Conservation (phyloP, 768 basidiomycete genomes). For the Scleroderma bovista region DNA sequence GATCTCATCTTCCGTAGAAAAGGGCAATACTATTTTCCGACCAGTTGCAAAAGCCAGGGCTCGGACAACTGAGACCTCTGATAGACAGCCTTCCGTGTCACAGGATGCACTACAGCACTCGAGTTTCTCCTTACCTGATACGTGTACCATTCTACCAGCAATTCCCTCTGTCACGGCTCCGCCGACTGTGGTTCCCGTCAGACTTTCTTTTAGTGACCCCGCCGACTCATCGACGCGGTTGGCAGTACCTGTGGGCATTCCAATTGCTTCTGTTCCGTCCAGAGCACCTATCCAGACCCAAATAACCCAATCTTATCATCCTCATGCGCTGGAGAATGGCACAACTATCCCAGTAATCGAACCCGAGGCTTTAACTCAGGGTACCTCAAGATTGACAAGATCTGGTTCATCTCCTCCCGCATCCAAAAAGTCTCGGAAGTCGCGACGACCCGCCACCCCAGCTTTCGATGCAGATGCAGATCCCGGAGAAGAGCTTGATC, state of each 20-base stretch:
- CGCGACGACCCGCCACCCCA: slow-evolving; percentile 45
- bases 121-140: slow-evolving; percentile 1
- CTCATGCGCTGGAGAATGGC: not conserved
- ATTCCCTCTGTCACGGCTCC: not conserved
- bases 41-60: slow-evolving; percentile 57
- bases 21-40: slow-evolving; percentile 63
- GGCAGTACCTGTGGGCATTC: slow-evolving; percentile 8
- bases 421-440: slow-evolving; percentile 31
- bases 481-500: slow-evolving; percentile 75
- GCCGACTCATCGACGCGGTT: slow-evolving; percentile 3
- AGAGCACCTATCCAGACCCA: slow-evolving; percentile 6
- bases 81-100: slow-evolving; percentile 11
- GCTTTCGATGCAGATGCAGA: slow-evolving; percentile 54
- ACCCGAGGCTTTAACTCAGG: slow-evolving; percentile 13
- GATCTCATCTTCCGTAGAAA: slow-evolving; percentile 43
- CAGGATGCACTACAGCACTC: slow-evolving; percentile 11
- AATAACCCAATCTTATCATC: not conserved
- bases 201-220: slow-evolving; percentile 5
- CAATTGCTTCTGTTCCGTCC: slow-evolving; percentile 17
- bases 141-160: not conserved
- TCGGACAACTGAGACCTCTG: slow-evolving; percentile 29
- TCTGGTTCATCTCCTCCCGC: slow-evolving; percentile 13
- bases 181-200: slow-evolving; percentile 4
- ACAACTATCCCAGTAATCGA: slow-evolving; percentile 5
- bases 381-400: slow-evolving; percentile 15